These are phyloP conservation scores for Tillandsia fasciculata DNA, from an alignment of 176 grass and related monocot species.

Conservation along the genomic window DNA sequence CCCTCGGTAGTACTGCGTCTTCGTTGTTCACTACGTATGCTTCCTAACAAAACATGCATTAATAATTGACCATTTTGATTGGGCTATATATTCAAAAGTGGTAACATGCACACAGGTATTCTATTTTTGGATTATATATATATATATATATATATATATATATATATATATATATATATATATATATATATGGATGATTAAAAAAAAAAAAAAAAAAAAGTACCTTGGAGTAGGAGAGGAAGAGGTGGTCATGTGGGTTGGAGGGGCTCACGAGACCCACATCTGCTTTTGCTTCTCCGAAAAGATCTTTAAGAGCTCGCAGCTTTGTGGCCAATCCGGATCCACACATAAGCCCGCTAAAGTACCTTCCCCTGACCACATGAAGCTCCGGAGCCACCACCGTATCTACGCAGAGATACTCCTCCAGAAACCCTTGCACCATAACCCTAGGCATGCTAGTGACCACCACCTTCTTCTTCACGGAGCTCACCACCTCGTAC, in stretches of 20 bases:
- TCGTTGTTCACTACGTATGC: conserved; percentile 39
- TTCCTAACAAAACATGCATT: conserved; percentile 26
- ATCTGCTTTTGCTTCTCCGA: conserved; percentile 28
- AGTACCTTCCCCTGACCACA: conserved; percentile 30
- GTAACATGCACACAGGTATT: too few relatives aligned
- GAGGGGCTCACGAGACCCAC: conserved; percentile 31
- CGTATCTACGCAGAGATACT: conserved; percentile 44
- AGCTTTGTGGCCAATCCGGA: conserved; percentile 2
- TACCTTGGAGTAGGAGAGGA: conserved; percentile 64
- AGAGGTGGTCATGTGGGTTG: conserved; percentile 20
- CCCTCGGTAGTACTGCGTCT: conserved; percentile 31
- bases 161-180: too few relatives aligned
- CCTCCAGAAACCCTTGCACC: conserved; percentile 64
- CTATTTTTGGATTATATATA: too few relatives aligned
- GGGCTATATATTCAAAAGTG: too few relatives aligned
- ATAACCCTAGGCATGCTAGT: conserved; percentile 53
- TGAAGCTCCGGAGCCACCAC: conserved; percentile 58
- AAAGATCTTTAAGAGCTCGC: conserved; percentile 18
- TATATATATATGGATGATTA: too few relatives aligned
- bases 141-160: too few relatives aligned
- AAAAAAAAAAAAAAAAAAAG: too few relatives aligned
- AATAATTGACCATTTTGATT: too few relatives aligned
- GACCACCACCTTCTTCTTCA: conserved; percentile 35
- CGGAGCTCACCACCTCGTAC: conserved; percentile 37
- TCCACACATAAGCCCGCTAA: conserved; percentile 43